phyloP scores from a whole-genome alignment of 768 basidiomycete species.

The Porpolomopsis calyptriformis region DNA sequence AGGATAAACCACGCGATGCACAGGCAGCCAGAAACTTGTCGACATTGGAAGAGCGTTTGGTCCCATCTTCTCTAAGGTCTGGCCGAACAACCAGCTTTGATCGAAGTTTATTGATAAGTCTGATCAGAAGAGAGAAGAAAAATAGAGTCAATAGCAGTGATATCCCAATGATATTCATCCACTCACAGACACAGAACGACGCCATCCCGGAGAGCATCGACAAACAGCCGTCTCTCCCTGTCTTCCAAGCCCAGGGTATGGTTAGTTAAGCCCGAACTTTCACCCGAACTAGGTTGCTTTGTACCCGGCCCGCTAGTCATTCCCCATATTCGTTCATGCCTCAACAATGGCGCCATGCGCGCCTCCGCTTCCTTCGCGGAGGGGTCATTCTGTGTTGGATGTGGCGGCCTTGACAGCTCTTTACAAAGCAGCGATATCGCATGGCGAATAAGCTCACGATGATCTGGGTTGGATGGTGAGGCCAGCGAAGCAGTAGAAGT shows the following conservation, averaged over 20 bases:
- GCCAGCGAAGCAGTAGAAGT: slow-evolving; percentile 48
- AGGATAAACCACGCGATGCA: slow-evolving; percentile 50
- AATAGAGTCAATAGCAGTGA: slow-evolving; percentile 10
- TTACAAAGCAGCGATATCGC: slow-evolving; percentile 57
- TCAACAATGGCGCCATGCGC: slow-evolving; percentile 44
- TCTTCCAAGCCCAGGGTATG: slow-evolving; percentile 54
- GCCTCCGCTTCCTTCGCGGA: slow-evolving; percentile 57
- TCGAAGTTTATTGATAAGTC: slow-evolving; percentile 71
- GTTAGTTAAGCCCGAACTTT: slow-evolving; percentile 22
- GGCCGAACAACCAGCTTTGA: slow-evolving; percentile 50
- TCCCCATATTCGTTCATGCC: slow-evolving; percentile 71
- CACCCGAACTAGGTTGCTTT: slow-evolving; percentile 27
- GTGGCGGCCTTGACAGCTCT: slow-evolving; percentile 53
- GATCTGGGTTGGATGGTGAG: slow-evolving; percentile 40
- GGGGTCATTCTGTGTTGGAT: slow-evolving; percentile 39
- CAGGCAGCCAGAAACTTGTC: slow-evolving; percentile 73
- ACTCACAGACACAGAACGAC: slow-evolving; percentile 86
- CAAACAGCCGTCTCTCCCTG: slow-evolving; percentile 60
- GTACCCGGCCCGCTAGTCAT: slow-evolving; percentile 40
- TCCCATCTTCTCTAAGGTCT: slow-evolving; percentile 57
- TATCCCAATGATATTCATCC: slow-evolving; percentile 10
- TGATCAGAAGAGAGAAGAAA: slow-evolving; percentile 22
- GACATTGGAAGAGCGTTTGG: slow-evolving; percentile 57
- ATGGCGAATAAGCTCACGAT: slow-evolving; percentile 56
- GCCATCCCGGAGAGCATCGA: slow-evolving; percentile 72